These are phyloP conservation scores for Fusarium redolens DNA, from an alignment of 2,329 filamentous ascomycete species.

Conservation along the genomic window DNA sequence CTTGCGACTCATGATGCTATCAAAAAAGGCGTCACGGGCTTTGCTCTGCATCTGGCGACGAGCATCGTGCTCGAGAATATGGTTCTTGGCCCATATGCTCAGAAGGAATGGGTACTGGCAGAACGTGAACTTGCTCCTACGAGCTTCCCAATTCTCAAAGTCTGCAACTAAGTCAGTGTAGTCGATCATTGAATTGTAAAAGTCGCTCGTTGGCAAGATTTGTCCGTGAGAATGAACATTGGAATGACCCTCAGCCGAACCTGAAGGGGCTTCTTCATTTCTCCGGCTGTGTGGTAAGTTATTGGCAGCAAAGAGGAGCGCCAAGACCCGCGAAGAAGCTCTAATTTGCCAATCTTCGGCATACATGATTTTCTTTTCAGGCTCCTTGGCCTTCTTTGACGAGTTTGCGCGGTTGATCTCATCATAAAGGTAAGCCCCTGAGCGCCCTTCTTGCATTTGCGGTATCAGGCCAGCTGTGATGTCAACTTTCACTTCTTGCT, in stretches of 20 bases:
- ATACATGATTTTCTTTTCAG: conserved; percentile 71
- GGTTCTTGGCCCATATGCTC: conserved; percentile 92
- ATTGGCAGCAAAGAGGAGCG: conserved; percentile 85
- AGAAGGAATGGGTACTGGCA: conserved; percentile 94
- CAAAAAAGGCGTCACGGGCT: conserved; percentile 89
- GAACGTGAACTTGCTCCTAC: conserved; percentile 80
- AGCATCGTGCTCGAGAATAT: conserved; percentile 88
- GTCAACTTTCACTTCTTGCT: conserved; percentile 68
- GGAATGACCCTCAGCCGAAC: conserved; percentile 42
- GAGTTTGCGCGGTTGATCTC: conserved; percentile 70
- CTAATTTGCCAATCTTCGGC: conserved; percentile 91
- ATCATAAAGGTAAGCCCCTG: conserved; percentile 79
- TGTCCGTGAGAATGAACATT: conserved; percentile 63
- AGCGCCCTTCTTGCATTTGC: conserved; percentile 73
- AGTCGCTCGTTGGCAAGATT: conserved; percentile 82
- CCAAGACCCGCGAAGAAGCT: conserved; percentile 82
- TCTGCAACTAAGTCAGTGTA: conserved; percentile 87
- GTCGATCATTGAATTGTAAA: conserved; percentile 89
- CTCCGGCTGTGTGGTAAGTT: conserved; percentile 60
- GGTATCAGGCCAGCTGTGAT: conserved; percentile 77
- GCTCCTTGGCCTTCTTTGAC: conserved; percentile 66
- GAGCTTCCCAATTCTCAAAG: conserved; percentile 88
- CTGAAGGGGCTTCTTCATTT: conserved; percentile 38
- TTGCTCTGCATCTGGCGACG: conserved; percentile 89
- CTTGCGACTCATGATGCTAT: conserved; percentile 82